Base-by-base conservation (phyloP, 192 early-diverging fungal genomes). In the Borealophlyctis nickersoniae region DNA sequence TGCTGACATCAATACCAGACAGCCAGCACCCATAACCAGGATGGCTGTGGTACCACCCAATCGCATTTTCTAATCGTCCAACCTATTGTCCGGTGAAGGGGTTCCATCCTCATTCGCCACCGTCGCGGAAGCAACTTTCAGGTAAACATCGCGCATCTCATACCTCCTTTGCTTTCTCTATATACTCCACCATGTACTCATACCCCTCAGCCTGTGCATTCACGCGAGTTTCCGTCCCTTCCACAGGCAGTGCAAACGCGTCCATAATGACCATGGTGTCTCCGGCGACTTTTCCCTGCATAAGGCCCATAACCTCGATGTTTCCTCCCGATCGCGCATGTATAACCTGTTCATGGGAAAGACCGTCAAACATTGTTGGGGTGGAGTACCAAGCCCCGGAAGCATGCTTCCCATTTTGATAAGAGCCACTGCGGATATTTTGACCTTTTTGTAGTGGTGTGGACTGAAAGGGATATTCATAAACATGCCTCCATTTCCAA, bases 1-100 rank as follows among this genome's bases (percentile, higher is more conserved):
- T 99, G 45, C 82, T 81, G 2, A 98, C 95, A 68, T 99, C 96
- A 71, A 99, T 99, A 14, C 96, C 96, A 3, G 95, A 98, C 52
- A 99, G 80, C 96, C 96, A 99, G 80, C 96, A 98, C 4, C 96
- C 95, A 67, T 99, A 99, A n/a, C 96, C 96, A 16, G 96, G 96
- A 76, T 99, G 96, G 45, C 88, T 90, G 71, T 99, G 96, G 81
- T 99, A 99, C 96, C 96, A 99, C 0, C 96, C 96, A 73, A 97
- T 85, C 11, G 84, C 90, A 61, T 96, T 93, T 69, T 99, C 96
- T 7, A 90, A 68, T 34, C 93, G 79, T 4, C 94, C 96, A 9
- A 92, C 85, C 85, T 88, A 68, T 30, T 23, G n/a, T 16, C 19
- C 14, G 34, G 2, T n/a, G n/a, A n/a, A n/a, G n/a, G n/a, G n/a